Percentiles rank a stretch among this genome's conserved stretches.
phyloP scores from a whole-genome alignment of 2,329 filamentous ascomycete genomes.

The Lachnellula cervina region DNA sequence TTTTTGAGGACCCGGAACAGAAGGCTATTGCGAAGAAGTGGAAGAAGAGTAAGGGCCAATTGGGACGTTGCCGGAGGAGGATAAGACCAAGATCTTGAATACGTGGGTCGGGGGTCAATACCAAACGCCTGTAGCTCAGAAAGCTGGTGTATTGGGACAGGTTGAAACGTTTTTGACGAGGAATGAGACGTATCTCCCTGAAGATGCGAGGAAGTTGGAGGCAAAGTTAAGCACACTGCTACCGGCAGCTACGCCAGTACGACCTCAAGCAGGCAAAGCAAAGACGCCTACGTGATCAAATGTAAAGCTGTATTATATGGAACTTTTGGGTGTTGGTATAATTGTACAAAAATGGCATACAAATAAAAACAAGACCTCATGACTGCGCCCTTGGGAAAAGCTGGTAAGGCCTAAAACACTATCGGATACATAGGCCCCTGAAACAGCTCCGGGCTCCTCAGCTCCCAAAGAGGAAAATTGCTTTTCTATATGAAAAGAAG shows the following conservation, averaged over 20 bases:
- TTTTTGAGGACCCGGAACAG: slow-evolving; percentile 27
- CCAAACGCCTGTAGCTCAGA: slow-evolving; percentile 7
- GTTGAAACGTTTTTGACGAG: slow-evolving; percentile 22
- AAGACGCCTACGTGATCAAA: not conserved
- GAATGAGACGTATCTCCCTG: slow-evolving; percentile 31
- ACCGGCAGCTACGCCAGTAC: slow-evolving; percentile 10
- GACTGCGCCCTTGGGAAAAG: slow-evolving; percentile 7
- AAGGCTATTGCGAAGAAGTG: slow-evolving; percentile 12
- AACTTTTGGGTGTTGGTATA: slow-evolving; percentile 10
- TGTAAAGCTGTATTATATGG: slow-evolving; percentile 7
- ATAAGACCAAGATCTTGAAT: slow-evolving; percentile 19
- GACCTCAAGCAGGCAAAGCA: not conserved
- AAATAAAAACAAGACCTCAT: slow-evolving; percentile 14
- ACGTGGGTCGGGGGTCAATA: slow-evolving; percentile 31
- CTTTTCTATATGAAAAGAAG: too few species aligned
- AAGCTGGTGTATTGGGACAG: slow-evolving; percentile 19
- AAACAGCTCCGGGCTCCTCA: too few species aligned
- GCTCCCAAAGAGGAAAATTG: too few species aligned
- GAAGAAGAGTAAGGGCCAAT: slow-evolving; percentile 6
- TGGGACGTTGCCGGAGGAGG: slow-evolving; percentile 9
- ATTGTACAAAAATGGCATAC: slow-evolving; percentile 17
- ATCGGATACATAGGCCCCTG: too few species aligned
- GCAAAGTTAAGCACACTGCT: slow-evolving; percentile 27
- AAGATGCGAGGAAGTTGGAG: slow-evolving; percentile 24
- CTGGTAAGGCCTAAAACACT: too few species aligned